Percentiles rank a stretch among this genome's conserved stretches.
These are phyloP conservation scores for Mortierella sp. DNA, from an alignment of 371 early-diverging fungal genomes.

Conservation along the genomic window DNA sequence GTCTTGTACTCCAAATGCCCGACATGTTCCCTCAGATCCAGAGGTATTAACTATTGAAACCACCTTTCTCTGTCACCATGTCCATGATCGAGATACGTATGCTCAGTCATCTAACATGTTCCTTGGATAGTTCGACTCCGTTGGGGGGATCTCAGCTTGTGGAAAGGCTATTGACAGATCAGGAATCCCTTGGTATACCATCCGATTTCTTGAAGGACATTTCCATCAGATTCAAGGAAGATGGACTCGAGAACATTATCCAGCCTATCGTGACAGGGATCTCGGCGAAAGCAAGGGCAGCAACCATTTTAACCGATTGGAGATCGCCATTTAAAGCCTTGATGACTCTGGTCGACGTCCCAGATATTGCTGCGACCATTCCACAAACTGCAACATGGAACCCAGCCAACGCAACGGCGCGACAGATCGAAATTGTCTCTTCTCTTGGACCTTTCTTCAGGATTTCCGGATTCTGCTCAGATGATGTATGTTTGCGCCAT, in stretches of 20 bases:
- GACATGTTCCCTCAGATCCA: conserved; percentile 89
- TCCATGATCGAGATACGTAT: no score
- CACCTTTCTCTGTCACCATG: no score
- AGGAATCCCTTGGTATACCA: conserved; percentile 62
- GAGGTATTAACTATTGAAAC: conserved; percentile 64
- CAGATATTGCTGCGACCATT: conserved; percentile 66
- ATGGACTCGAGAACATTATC: conserved; percentile 71
- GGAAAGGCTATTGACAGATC: conserved; percentile 57
- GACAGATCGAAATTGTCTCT: conserved; percentile 71
- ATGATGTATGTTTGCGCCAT: conserved; percentile 55
- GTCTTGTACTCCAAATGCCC: conserved; percentile 84
- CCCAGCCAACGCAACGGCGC: conserved; percentile 64
- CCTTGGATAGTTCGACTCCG: conserved; percentile 17
- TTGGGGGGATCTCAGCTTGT: conserved; percentile 62
- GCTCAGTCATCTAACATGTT: no score
- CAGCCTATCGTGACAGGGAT: conserved; percentile 63
- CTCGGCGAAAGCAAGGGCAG: conserved; percentile 52
- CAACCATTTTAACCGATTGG: conserved; percentile 68
- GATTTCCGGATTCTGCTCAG: conserved; percentile 67
- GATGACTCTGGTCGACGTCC: conserved; percentile 58
- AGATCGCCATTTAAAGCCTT: conserved; percentile 63
- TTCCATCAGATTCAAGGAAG: conserved; percentile 63
- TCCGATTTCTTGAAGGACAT: conserved; percentile 64
- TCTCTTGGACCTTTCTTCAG: conserved; percentile 82
- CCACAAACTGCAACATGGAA: conserved; percentile 69